phyloP scores from a whole-genome alignment of 441 rosid genomes.

The Metrosideros polymorpha region DNA sequence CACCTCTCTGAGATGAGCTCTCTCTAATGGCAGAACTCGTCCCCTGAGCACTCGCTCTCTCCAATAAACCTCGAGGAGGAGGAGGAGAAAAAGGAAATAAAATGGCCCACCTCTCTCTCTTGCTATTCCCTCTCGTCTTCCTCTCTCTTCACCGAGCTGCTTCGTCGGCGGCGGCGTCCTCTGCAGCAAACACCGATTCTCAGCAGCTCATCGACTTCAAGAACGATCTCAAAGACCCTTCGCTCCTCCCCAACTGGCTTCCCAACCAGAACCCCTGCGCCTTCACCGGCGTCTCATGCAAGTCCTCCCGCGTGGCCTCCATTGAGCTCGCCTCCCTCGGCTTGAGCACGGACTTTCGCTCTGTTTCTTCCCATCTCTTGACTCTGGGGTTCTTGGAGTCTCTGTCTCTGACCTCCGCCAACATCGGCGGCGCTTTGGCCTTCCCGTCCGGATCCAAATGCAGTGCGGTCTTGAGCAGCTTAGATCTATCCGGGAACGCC shows the following conservation, averaged over 20 bases:
- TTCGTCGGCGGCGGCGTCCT: not conserved
- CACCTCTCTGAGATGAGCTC: not conserved
- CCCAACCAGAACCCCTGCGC: slow-evolving; percentile 49
- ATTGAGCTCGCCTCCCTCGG: slow-evolving; percentile 33
- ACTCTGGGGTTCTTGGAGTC: slow-evolving; percentile 42
- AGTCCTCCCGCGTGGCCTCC: slow-evolving; percentile 43
- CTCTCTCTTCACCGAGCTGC: not conserved
- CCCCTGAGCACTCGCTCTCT: slow-evolving; percentile 3
- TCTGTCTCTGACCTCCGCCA: slow-evolving; percentile 29
- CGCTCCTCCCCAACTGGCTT: slow-evolving; percentile 48
- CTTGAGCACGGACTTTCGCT: slow-evolving; percentile 41
- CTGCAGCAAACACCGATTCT: not conserved
- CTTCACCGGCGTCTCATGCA: slow-evolving; percentile 56
- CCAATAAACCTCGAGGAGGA: not conserved
- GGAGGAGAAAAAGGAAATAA: not conserved
- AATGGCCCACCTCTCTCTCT: slow-evolving; percentile 5
- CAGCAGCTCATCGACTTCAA: slow-evolving; percentile 59
- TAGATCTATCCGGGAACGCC: slow-evolving; percentile 70
- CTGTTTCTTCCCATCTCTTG: slow-evolving; percentile 44
- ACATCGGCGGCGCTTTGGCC: slow-evolving; percentile 55
- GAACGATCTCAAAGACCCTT: slow-evolving; percentile 30
- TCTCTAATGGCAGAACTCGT: slow-evolving; percentile 39
- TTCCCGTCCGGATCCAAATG: slow-evolving; percentile 53
- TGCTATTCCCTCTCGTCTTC: not conserved
- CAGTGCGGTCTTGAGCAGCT: slow-evolving; percentile 35